These are phyloP conservation scores for Amanita pallidorosea DNA, from an alignment of 768 basidiomycete species.

Conservation along the genomic window DNA sequence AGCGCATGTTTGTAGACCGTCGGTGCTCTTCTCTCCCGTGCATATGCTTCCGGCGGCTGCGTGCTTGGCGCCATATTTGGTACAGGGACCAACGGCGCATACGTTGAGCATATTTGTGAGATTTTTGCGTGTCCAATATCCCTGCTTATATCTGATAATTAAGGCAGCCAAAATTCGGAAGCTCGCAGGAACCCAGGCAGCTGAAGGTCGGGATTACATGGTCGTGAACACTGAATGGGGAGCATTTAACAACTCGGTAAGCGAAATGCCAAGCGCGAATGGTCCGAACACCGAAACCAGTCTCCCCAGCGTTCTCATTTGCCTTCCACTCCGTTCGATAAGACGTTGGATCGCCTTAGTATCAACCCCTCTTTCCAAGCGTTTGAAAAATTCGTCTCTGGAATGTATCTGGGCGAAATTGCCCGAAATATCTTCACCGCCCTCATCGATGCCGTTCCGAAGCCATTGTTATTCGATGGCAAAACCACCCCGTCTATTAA, in stretches of 20 bases:
- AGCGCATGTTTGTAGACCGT: conserved; percentile 56
- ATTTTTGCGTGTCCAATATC: background rate
- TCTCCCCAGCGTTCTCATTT: conserved; percentile 63
- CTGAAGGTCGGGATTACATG: conserved; percentile 66
- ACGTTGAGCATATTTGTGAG: conserved; percentile 72
- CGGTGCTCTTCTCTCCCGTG: conserved; percentile 84
- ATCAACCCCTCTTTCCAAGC: conserved; percentile 92
- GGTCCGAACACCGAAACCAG: background rate
- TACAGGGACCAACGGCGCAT: conserved; percentile 97
- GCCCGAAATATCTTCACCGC: conserved; percentile 77
- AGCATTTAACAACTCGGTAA: conserved; percentile 87
- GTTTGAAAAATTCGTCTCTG: conserved; percentile 97
- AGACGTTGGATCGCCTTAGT: conserved; percentile 82
- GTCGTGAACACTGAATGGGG: conserved; percentile 99
- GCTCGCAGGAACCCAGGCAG: conserved; percentile 53
- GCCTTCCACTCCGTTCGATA: conserved; percentile 85
- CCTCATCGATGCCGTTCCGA: conserved; percentile 67
- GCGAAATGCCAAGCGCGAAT: conserved; percentile 10
- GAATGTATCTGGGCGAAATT: conserved; percentile 98
- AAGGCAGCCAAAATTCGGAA: conserved; percentile 65
- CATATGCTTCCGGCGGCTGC: conserved; percentile 90
- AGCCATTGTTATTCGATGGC: conserved; percentile 70
- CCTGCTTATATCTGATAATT: background rate
- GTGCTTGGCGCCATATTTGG: conserved; percentile 90
- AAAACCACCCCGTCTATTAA: conserved; percentile 65